Evolutionary conservation across 305 asterid genomes (phyloP).

Genomic region (Ruellia speciosa): DNA sequence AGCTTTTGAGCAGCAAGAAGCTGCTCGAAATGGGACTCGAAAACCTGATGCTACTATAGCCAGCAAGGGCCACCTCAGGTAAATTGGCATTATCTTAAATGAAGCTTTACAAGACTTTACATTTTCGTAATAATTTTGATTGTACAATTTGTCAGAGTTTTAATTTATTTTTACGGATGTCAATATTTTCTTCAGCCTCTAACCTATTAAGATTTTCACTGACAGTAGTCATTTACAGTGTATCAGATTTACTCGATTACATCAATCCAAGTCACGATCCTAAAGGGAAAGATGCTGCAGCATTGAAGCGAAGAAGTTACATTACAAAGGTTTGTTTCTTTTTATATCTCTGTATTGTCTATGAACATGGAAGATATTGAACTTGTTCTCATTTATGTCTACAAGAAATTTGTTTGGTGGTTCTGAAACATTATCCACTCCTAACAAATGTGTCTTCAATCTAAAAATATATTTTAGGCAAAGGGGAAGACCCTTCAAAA

Average conservation of each 20-base stretch:
- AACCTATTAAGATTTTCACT: slow-evolving; percentile 1
- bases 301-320: slow-evolving; percentile 60
- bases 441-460: no score
- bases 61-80: slow-evolving; percentile 98
- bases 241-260: slow-evolving; percentile 96
- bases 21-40: slow-evolving; percentile 91
- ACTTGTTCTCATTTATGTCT: no score
- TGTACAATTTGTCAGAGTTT: slow-evolving; percentile 1
- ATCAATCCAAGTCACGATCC: slow-evolving; percentile 79
- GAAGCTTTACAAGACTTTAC: not conserved
- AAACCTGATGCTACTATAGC: slow-evolving; percentile 98
- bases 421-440: no score
- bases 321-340: slow-evolving; percentile 47
- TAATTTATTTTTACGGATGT: no score
- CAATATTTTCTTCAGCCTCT: not conserved
- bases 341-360: slow-evolving; percentile 24
- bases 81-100: no score
- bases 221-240: slow-evolving; percentile 45
- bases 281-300: slow-evolving; percentile 64
- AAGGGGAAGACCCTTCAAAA: slow-evolving; percentile 60
- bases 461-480: slow-evolving; percentile 30
- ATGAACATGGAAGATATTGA: slow-evolving; percentile 12
- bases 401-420: no score
- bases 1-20: slow-evolving; percentile 98
- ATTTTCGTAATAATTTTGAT: not conserved